Percentiles rank a stretch among this genome's conserved stretches.
Evolutionary conservation across 2,329 filamentous ascomycete genomes (phyloP).

Genomic region (Gremmenia infestans): DNA sequence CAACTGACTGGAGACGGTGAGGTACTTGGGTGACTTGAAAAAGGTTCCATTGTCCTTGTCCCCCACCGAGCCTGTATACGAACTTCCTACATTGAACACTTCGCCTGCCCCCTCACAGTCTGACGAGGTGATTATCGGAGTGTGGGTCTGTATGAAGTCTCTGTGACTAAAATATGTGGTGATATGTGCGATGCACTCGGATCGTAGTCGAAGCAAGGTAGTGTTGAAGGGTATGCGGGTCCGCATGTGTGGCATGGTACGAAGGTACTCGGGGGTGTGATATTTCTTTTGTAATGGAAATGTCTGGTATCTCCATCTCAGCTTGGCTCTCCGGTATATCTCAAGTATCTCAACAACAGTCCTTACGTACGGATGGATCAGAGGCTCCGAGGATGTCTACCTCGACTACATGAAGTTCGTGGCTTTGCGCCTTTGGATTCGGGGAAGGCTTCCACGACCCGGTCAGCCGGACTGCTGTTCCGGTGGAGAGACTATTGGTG

Average conservation of each 20-base stretch:
- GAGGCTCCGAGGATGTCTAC: constrained; percentile 71
- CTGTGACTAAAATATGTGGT: constrained; percentile 69
- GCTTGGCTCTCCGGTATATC: constrained; percentile 9
- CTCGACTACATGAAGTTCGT: constrained; percentile 72
- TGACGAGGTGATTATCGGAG: constrained; percentile 91
- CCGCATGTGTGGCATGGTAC: constrained; percentile 82
- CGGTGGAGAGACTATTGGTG: constrained; percentile 65
- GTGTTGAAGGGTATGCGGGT: constrained; percentile 76
- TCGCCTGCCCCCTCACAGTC: constrained; percentile 97
- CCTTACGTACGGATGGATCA: constrained; percentile 65
- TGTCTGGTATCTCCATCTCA: constrained; percentile 48
- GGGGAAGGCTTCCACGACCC: constrained; percentile 73
- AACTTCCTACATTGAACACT: constrained; percentile 64
- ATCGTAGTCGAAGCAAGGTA: constrained; percentile 75
- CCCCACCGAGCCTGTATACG: constrained; percentile 15
- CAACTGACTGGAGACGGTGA: constrained; percentile 91
- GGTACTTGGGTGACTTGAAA: constrained; percentile 84
- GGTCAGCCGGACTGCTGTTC: constrained; percentile 70
- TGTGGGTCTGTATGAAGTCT: constrained; percentile 78
- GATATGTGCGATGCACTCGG: constrained; percentile 68
- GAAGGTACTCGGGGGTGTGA: constrained; percentile 82
- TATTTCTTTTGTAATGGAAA: constrained; percentile 97
- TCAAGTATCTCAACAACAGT: background rate
- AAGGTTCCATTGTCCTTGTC: constrained; percentile 51
- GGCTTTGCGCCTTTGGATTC: constrained; percentile 60